Conservation (phyloP, 139 green algal species). For the Mesostigma viride region DNA sequence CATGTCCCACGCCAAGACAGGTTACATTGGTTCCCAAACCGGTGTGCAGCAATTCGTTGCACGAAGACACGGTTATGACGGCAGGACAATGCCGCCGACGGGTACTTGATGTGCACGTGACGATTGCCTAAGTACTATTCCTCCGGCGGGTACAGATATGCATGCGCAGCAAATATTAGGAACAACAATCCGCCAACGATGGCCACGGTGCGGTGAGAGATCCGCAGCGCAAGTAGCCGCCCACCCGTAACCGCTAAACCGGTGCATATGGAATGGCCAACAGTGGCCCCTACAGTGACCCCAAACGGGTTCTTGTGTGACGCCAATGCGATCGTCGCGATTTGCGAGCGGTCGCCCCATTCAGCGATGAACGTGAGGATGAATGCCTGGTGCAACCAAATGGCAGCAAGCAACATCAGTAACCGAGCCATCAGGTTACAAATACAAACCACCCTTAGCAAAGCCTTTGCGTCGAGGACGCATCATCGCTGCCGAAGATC, state of each 20-base stretch:
- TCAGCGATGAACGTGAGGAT: conserved; percentile 95
- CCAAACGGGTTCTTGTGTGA: conserved; percentile 76
- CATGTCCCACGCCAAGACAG: no score
- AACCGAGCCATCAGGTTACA: neutral
- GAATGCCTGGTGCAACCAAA: conserved; percentile 48
- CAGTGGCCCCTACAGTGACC: conserved; percentile 80
- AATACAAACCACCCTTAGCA: neutral
- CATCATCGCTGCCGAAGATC: neutral
- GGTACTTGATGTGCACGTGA: no score
- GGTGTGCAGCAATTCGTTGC: no score
- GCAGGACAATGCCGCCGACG: no score
- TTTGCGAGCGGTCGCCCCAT: conserved; percentile 96
- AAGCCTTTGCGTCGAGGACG: neutral
- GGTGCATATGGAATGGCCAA: conserved; percentile 88
- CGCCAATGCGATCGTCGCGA: conserved; percentile 73
- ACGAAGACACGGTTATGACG: no score
- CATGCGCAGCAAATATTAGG: conserved; percentile 74
- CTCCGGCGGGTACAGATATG: conserved; percentile 37
- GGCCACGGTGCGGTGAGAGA: conserved; percentile 74
- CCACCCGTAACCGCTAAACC: conserved; percentile 83
- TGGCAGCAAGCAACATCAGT: neutral
- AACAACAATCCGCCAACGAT: conserved; percentile 78
- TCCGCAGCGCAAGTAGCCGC: conserved; percentile 76
- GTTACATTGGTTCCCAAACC: no score
- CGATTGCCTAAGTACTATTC: no score